phyloP scores from a whole-genome alignment of 345 rosid genomes.

The Gossypium bickii region DNA sequence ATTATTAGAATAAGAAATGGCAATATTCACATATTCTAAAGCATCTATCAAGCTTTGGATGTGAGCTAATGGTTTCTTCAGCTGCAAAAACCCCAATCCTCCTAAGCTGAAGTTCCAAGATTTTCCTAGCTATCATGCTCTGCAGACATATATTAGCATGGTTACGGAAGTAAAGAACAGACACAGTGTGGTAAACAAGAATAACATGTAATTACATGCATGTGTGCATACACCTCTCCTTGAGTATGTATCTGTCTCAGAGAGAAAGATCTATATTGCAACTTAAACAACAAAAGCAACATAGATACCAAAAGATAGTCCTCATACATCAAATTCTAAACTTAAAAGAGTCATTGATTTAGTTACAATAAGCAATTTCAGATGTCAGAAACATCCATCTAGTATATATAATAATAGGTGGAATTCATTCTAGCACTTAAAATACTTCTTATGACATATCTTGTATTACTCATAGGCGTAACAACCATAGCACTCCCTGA shows the following conservation, averaged over 20 bases:
- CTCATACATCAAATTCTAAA: not conserved
- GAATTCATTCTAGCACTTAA: not conserved
- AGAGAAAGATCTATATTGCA: not conserved
- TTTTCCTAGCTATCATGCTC: constrained; percentile 93
- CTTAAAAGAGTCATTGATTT: not conserved
- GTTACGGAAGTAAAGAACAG: constrained; percentile 14
- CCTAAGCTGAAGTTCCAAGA: constrained; percentile 83
- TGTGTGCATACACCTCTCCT: not conserved
- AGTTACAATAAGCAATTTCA: not conserved
- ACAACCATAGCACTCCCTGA: not conserved
- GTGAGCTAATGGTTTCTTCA: constrained; percentile 82
- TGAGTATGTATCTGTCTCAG: not conserved
- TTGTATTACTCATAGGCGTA: not conserved
- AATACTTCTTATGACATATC: not conserved
- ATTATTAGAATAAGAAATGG: constrained; percentile 1
- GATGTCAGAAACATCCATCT: not conserved
- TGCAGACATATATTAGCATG: constrained; percentile 26
- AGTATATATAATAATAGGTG: not conserved
- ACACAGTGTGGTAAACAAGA: constrained; percentile 14
- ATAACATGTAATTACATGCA: constrained; percentile 14
- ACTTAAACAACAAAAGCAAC: not conserved
- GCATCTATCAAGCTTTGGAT: constrained; percentile 70
- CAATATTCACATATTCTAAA: constrained; percentile 71
- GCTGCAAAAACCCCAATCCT: constrained; percentile 85
- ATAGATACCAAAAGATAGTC: not conserved